These are phyloP conservation scores for Boletellus ananiceps DNA, from an alignment of 768 basidiomycete species.

Conservation along the genomic window DNA sequence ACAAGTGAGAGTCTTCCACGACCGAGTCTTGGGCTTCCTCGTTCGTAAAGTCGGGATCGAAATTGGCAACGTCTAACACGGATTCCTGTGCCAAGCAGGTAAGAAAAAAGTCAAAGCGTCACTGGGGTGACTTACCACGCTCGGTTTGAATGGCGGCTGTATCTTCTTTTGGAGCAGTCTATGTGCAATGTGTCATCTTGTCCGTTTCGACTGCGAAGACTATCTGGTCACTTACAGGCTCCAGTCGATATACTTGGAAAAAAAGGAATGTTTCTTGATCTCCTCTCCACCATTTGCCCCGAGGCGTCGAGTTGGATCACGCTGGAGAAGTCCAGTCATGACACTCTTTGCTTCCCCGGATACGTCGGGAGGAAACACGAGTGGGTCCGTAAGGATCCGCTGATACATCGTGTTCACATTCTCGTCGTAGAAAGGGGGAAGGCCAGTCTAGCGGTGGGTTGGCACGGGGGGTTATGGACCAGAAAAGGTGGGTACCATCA, in stretches of 20 bases:
- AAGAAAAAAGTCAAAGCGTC: not conserved
- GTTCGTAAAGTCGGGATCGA: slow-evolving; percentile 95
- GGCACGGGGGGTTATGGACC: slow-evolving; percentile 2
- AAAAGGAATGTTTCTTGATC: slow-evolving; percentile 95
- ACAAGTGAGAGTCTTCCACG: slow-evolving; percentile 87
- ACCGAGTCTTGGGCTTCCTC: slow-evolving; percentile 95
- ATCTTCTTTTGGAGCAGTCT: slow-evolving; percentile 91
- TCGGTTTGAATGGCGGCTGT: slow-evolving; percentile 96
- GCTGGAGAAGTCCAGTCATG: slow-evolving; percentile 81
- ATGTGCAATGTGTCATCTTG: slow-evolving; percentile 3
- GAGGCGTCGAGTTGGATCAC: slow-evolving; percentile 81
- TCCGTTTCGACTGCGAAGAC: not conserved
- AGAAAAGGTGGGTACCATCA: slow-evolving; percentile 59
- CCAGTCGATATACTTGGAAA: slow-evolving; percentile 92
- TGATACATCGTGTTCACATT: slow-evolving; percentile 98
- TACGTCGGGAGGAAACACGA: slow-evolving; percentile 89
- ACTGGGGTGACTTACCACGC: slow-evolving; percentile 59
- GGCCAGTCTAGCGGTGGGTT: slow-evolving; percentile 59
- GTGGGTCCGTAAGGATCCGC: slow-evolving; percentile 89
- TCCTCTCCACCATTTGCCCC: slow-evolving; percentile 94
- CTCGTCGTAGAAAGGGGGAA: slow-evolving; percentile 98
- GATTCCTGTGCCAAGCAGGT: slow-evolving; percentile 53
- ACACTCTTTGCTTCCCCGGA: slow-evolving; percentile 83
- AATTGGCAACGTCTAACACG: slow-evolving; percentile 92
- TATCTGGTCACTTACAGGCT: slow-evolving; percentile 45